Evolutionary conservation across 2,329 filamentous ascomycete genomes (phyloP), one percentile per base, ranked within the genome.

Genomic region (Hymenotorrendiella dingleyae): DNA sequence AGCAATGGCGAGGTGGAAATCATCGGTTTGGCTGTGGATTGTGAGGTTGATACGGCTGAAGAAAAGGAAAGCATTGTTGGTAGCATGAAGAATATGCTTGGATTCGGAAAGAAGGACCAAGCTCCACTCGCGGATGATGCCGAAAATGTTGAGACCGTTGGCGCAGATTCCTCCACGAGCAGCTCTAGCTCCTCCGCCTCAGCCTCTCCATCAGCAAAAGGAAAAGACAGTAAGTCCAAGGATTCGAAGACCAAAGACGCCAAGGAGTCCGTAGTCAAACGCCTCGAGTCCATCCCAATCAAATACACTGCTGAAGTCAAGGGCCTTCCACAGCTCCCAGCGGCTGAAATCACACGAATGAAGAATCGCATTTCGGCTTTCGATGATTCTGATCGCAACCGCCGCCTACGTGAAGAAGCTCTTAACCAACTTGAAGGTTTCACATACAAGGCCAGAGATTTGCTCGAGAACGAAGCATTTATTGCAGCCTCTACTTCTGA

Each of bases 61-160:
- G 79, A 79, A 64, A 87, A 89, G 62, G 86, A 86, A 50, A 82
- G 84, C 39, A 77, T 97, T 36, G 86, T 96, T 36, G 91, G 95
- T 59, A 90, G 88, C 32, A 87, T 97, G 53, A 98, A 98, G 73
- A 94, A 90, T 52, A 78, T 96, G 49, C 94, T 98, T 60, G 93
- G 93, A 5, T 90, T 97, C 61, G 93, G 91, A 20, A 94, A 94
- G 67, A 84, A 85, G 23, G 86, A 91, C 43, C 85, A 95, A 65
- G 74, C 76, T 49, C 72, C 74, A 4, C 62, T 95, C 24, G 74
- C 78, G 46, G 84, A 82, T 36, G 74, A 75, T 10, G 78, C 74
- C 30, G 70, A 74, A 41, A 70, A 55, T 22, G 57, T 62, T 6
- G 58, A 64, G 26, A 52, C 58, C 11, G 40, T 38, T 16, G 37